Percentiles rank a stretch among this genome's conserved stretches.
Evolutionary conservation across 2,329 filamentous ascomycete genomes (phyloP).

Genomic region (Trichoderma pleuroti): DNA sequence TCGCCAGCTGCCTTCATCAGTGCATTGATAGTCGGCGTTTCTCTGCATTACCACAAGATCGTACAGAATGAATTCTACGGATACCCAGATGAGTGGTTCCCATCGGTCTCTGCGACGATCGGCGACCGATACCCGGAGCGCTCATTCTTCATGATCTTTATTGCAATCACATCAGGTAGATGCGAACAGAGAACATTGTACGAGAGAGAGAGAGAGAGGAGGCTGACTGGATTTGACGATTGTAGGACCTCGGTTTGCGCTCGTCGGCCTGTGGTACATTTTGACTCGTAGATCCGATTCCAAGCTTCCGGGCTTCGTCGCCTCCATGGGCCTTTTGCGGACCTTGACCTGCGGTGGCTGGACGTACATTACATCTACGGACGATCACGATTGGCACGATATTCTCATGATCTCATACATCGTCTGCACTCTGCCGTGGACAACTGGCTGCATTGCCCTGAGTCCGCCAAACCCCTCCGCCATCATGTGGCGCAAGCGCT

Average conservation of each 20-base stretch:
- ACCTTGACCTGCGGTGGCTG: slow-evolving; percentile 94
- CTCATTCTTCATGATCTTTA: slow-evolving; percentile 95
- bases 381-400: slow-evolving; percentile 98
- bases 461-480: slow-evolving; percentile 81
- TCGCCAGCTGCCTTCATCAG: slow-evolving; percentile 74
- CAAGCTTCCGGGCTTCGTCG: slow-evolving; percentile 76
- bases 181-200: neutral
- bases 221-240: slow-evolving; percentile 5
- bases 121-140: slow-evolving; percentile 96
- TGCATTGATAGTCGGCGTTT: slow-evolving; percentile 75
- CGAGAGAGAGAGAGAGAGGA: neutral
- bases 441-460: slow-evolving; percentile 79
- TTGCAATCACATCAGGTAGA: slow-evolving; percentile 86
- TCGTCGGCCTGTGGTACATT: slow-evolving; percentile 89
- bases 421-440: slow-evolving; percentile 93
- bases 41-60: slow-evolving; percentile 92
- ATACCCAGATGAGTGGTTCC: slow-evolving; percentile 94
- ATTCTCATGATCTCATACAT: slow-evolving; percentile 99
- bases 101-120: slow-evolving; percentile 93
- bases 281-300: slow-evolving; percentile 74
- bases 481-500: slow-evolving; percentile 82
- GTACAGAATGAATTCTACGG: slow-evolving; percentile 96
- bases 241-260: slow-evolving; percentile 79
- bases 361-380: slow-evolving; percentile 97
- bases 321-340: slow-evolving; percentile 75